Conservation (phyloP, 2,329 filamentous ascomycete genomes). For the Penicillium sumatraense region DNA sequence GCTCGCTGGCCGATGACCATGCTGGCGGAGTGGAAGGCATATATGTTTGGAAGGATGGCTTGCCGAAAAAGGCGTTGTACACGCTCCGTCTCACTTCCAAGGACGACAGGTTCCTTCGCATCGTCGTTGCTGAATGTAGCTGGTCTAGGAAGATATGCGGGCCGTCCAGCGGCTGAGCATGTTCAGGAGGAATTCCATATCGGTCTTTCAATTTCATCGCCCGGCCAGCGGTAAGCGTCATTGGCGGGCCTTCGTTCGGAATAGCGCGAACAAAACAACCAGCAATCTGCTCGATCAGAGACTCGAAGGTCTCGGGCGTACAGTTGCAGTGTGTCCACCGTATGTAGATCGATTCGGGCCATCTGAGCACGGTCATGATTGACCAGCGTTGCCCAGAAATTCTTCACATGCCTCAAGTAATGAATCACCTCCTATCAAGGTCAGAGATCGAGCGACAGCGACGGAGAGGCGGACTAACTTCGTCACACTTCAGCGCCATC, state of each 20-base stretch:
- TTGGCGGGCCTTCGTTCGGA: conserved; percentile 3
- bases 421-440: conserved; percentile 34
- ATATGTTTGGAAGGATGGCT: conserved; percentile 5
- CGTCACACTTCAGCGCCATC: conserved; percentile 35
- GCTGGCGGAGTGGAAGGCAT: conserved; percentile 8
- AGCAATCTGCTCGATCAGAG: too few relatives aligned
- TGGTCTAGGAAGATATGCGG: conserved; percentile 13
- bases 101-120: conserved; percentile 10
- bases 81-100: conserved; percentile 15
- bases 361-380: conserved; percentile 3
- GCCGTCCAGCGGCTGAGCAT: conserved; percentile 8
- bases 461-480: conserved; percentile 32
- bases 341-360: conserved; percentile 10
- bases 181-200: conserved; percentile 10
- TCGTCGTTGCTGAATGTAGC: conserved; percentile 8
- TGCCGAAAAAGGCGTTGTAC: conserved; percentile 16
- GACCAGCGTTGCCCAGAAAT: conserved; percentile 39
- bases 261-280: too few relatives aligned
- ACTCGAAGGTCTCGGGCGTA: too few relatives aligned
- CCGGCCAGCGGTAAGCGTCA: conserved; percentile 3
- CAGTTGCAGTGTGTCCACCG: conserved; percentile 38
- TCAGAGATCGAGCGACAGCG: conserved; percentile 11
- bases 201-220: conserved; percentile 10
- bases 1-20: conserved; percentile 13
- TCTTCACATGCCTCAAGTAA: conserved; percentile 37